Percentiles rank a stretch among this genome's conserved stretches.
Conservation (phyloP, 805 yeast species). For the Hanseniaspora valbyensis region DNA sequence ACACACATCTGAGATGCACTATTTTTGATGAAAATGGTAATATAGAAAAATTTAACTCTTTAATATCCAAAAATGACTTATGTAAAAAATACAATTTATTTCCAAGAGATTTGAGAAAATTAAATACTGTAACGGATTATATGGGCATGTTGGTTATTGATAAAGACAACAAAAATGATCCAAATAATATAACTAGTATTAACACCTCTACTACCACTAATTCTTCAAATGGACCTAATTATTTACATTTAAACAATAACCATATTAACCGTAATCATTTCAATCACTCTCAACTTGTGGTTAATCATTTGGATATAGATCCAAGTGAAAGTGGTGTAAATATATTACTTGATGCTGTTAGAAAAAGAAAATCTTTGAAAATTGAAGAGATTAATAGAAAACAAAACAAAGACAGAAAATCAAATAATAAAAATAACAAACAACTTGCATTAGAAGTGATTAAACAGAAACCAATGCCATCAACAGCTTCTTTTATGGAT, state of each 20-base stretch:
- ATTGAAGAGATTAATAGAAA: constrained; percentile 19
- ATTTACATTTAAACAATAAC: not conserved
- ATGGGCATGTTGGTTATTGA: constrained; percentile 9
- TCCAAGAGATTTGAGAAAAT: constrained; percentile 15
- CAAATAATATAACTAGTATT: not conserved
- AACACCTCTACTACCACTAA: not conserved
- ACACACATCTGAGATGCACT: constrained; percentile 13
- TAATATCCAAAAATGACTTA: constrained; percentile 11
- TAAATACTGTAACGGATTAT: constrained; percentile 13
- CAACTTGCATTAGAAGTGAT: not conserved
- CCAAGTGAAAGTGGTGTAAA: constrained; percentile 13
- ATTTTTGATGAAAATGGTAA: constrained; percentile 13
- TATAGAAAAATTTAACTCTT: constrained; percentile 12
- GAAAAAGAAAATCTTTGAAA: constrained; percentile 1
- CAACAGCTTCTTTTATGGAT: not conserved
- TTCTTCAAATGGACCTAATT: too few relatives aligned
- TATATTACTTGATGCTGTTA: not conserved
- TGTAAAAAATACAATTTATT: constrained; percentile 11
- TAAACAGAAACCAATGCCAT: not conserved
- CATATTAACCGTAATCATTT: not conserved
- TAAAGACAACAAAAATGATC: not conserved
- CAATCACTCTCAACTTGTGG: not conserved
- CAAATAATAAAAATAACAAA: not conserved
- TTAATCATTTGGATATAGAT: not conserved
- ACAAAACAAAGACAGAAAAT: constrained; percentile 19